Evolutionary conservation across 1,284 basidiomycete species (phyloP), one percentile per base, ranked within the genome.

Genomic region (Singerocomus inundabilis): DNA sequence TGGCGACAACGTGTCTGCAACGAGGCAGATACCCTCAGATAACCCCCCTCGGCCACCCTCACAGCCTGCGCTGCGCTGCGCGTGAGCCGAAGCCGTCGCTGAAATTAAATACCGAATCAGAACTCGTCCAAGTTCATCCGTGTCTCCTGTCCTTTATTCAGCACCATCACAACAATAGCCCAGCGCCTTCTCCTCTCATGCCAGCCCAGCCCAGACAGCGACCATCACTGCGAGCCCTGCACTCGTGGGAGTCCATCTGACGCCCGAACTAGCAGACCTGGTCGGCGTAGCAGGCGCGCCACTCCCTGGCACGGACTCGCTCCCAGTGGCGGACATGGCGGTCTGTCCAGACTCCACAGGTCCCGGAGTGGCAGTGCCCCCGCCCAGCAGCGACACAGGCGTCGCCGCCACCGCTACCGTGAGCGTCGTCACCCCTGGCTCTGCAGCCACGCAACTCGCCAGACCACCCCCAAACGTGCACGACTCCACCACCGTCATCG

Each of bases 1-100:
- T 68, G 60, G 59, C 52, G 33, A 33, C 10, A 65, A 64, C 63
- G 63, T 69, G 67, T 54, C 29, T 41, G 25, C 63, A 64, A 53
- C 66, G 64, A 65, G 63, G 63, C 58, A 53, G 56, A 65, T 48
- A 46, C 40, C 44, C 46, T 37, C n/a, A 37, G 18, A 40, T 39
- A 33, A 39, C 46, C 30, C 38, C 37, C 37, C 33, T 35, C n/a
- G 46, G 47, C n/a, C 52, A 32, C 53, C 11, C 42, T 53, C 57
- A 62, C 59, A 47, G 58, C 58, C n/a, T n/a, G n/a, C n/a, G n/a
- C 58, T 51, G 48, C 12, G 38, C 51, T 49, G 48, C 44, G 57
- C 54, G 49, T 54, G 45, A 50, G 45, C 52, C 48, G 49, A 55
- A 46, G n/a, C 34, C 42, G 2, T 37, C 13, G 7, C 46, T 51